Percentiles rank a stretch among this genome's conserved stretches.
phyloP scores from a whole-genome alignment of 352 stramenopile species.

The Phytophthora fragariaefolia region DNA sequence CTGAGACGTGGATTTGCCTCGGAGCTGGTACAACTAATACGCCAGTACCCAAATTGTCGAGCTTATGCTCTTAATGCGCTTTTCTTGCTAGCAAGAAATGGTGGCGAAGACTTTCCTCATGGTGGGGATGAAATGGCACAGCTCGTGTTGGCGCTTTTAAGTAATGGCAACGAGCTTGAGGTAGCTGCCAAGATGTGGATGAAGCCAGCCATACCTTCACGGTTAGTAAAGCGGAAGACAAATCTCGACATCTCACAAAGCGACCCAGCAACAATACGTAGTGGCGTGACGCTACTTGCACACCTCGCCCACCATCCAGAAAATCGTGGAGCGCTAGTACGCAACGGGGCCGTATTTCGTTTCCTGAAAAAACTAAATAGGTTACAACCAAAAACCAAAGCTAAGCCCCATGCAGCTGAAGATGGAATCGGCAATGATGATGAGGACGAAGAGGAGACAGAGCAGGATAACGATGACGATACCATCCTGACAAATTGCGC shows the following conservation, averaged over 20 bases:
- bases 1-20: slow-evolving; percentile 55
- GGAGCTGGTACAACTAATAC: slow-evolving; percentile 58
- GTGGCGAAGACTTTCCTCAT: slow-evolving; percentile 61
- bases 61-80: slow-evolving; percentile 65
- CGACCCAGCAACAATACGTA: slow-evolving; percentile 44
- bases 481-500: slow-evolving; percentile 74
- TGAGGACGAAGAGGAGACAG: slow-evolving; percentile 22
- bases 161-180: slow-evolving; percentile 41
- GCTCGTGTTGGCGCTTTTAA: slow-evolving; percentile 49
- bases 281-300: slow-evolving; percentile 65
- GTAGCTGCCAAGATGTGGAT: slow-evolving; percentile 31
- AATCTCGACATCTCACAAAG: slow-evolving; percentile 35
- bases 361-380: slow-evolving; percentile 63
- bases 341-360: slow-evolving; percentile 60
- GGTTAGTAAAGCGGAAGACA: slow-evolving; percentile 25
- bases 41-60: slow-evolving; percentile 44
- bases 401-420: not conserved
- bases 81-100: slow-evolving; percentile 54
- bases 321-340: slow-evolving; percentile 63
- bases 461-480: slow-evolving; percentile 38
- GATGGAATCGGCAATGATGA: slow-evolving; percentile 11
- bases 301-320: slow-evolving; percentile 61
- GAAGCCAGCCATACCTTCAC: slow-evolving; percentile 13
- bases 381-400: slow-evolving; percentile 30
- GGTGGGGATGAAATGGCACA: slow-evolving; percentile 63